A percentile compares a stretch with the other conserved stretches of the same genome.
Conservation (phyloP, 2,329 filamentous ascomycete species). For the Diplocarpon rosae region DNA sequence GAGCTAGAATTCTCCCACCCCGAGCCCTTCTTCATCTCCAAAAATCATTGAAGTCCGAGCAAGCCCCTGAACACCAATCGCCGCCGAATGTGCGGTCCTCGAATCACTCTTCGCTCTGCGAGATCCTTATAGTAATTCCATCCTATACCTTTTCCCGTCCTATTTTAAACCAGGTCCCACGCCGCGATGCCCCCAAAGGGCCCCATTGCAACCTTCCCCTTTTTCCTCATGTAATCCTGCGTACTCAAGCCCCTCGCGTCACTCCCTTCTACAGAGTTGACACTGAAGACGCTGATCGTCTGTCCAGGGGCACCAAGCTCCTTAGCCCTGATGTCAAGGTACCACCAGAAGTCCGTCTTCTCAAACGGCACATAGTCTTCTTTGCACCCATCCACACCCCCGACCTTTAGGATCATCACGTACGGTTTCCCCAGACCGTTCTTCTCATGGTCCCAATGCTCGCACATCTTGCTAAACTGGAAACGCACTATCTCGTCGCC, state of each 20-base stretch:
- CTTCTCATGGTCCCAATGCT: conserved; percentile 68
- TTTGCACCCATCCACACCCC: conserved; percentile 54
- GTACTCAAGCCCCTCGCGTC: conserved; percentile 24
- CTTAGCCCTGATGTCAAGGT: conserved; percentile 58
- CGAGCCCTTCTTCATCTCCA: too few species aligned
- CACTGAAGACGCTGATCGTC: conserved; percentile 50
- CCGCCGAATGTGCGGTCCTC: too few species aligned
- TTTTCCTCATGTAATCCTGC: conserved; percentile 22
- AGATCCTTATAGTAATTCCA: too few species aligned
- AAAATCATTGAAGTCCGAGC: too few species aligned
- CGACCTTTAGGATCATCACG: conserved; percentile 57
- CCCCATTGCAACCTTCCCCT: conserved; percentile 22
- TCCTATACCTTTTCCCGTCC: too few species aligned
- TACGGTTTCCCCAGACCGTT: conserved; percentile 56
- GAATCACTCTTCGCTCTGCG: too few species aligned
- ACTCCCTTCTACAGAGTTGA: conserved; percentile 37
- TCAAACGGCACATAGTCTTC: conserved; percentile 61
- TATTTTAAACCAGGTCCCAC: conserved; percentile 24
- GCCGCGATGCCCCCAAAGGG: conserved; percentile 17
- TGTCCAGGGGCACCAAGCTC: conserved; percentile 61
- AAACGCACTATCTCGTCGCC: conserved; percentile 58
- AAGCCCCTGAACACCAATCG: too few species aligned
- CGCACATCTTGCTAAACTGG: conserved; percentile 67
- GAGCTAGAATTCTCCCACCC: too few species aligned
- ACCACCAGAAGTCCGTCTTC: conserved; percentile 72